These are phyloP conservation scores for Aaosphaeria pasadenensis DNA, from an alignment of 2,329 filamentous ascomycete species.

Conservation along the genomic window DNA sequence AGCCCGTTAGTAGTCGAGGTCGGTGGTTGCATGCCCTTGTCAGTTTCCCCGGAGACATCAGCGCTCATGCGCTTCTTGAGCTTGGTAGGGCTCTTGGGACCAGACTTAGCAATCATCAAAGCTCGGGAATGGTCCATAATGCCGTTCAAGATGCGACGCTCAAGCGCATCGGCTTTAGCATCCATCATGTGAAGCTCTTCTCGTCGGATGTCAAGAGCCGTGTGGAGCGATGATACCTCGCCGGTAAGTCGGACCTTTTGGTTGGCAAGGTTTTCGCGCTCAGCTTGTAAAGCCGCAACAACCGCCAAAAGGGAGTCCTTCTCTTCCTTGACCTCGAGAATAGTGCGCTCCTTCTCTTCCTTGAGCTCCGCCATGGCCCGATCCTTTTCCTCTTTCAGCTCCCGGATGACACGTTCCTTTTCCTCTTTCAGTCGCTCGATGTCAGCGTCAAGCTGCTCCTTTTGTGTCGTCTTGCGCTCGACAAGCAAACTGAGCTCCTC, in stretches of 20 bases:
- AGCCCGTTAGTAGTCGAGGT: slow-evolving; percentile 36
- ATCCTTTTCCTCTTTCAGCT: slow-evolving; percentile 40
- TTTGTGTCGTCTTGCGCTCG: slow-evolving; percentile 69
- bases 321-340: slow-evolving; percentile 37
- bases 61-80: slow-evolving; percentile 30
- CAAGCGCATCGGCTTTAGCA: slow-evolving; percentile 78
- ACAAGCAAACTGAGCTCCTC: slow-evolving; percentile 79
- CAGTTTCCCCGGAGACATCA: slow-evolving; percentile 34
- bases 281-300: slow-evolving; percentile 59
- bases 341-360: slow-evolving; percentile 33
- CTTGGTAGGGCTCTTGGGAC: slow-evolving; percentile 39
- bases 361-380: slow-evolving; percentile 27
- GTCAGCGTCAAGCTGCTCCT: slow-evolving; percentile 55
- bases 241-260: slow-evolving; percentile 79
- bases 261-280: slow-evolving; percentile 71
- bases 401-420: slow-evolving; percentile 39
- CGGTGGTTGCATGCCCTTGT: slow-evolving; percentile 29
- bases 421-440: slow-evolving; percentile 44
- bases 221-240: slow-evolving; percentile 88
- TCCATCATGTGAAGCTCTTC: slow-evolving; percentile 94
- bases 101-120: slow-evolving; percentile 70
- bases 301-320: slow-evolving; percentile 49
- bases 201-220: slow-evolving; percentile 79
- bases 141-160: slow-evolving; percentile 89
- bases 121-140: slow-evolving; percentile 95